A percentile compares a stretch with the other conserved stretches of the same genome.
phyloP scores from a whole-genome alignment of 1,139 yeast genomes.

The Casaregolazyma lundiana region DNA sequence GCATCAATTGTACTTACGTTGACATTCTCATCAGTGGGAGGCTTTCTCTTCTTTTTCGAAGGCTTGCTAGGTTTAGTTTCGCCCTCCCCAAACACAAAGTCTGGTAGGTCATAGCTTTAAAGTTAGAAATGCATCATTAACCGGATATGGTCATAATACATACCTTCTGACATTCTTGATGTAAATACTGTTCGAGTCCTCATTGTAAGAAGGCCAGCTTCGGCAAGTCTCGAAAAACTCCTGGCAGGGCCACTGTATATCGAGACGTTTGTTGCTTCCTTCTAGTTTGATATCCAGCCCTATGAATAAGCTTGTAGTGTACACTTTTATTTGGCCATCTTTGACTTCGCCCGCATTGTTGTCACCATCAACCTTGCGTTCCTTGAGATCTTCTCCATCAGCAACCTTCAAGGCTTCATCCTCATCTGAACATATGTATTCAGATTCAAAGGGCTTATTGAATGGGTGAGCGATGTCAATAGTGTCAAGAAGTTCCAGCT shows the following conservation, averaged over 20 bases:
- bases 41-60: constrained; percentile 46
- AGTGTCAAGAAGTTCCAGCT: constrained; percentile 71
- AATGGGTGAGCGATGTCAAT: constrained; percentile 86
- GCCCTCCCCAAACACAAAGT: constrained; percentile 75
- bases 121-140: constrained; percentile 2
- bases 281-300: constrained; percentile 67
- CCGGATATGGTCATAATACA: constrained; percentile 12
- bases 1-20: constrained; percentile 6
- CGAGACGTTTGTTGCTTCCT: constrained; percentile 50
- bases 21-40: constrained; percentile 18
- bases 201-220: constrained; percentile 62
- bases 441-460: constrained; percentile 65
- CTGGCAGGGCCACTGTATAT: constrained; percentile 85
- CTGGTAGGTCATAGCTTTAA: constrained; percentile 68
- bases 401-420: constrained; percentile 53
- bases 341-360: constrained; percentile 15
- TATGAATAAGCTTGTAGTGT: constrained; percentile 70
- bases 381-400: constrained; percentile 37
- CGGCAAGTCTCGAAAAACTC: constrained; percentile 82
- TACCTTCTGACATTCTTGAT: constrained; percentile 70
- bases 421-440: constrained; percentile 50
- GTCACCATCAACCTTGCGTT: constrained; percentile 29
- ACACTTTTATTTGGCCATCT: constrained; percentile 37
- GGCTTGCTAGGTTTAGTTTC: constrained; percentile 66
- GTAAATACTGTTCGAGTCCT: constrained; percentile 49